A percentile compares a stretch with the other conserved stretches of the same genome.
Conservation (phyloP, 2,329 filamentous ascomycete species). For the Cladophialophora bantiana region DNA sequence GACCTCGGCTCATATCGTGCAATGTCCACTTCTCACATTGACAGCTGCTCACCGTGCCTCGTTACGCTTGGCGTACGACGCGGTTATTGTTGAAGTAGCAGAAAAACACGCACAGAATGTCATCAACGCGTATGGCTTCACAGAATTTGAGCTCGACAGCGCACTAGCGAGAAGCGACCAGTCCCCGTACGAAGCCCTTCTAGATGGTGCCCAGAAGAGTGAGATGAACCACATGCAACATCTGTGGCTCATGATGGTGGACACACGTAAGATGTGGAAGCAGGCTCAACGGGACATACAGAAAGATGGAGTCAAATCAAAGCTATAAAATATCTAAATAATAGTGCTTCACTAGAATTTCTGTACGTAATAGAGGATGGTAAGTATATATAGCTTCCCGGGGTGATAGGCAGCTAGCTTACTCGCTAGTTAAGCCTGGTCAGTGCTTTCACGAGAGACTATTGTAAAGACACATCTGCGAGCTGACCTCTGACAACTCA, state of each 20-base stretch:
- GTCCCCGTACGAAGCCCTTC: slow-evolving; percentile 41
- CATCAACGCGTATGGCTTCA: slow-evolving; percentile 41
- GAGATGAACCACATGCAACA: slow-evolving; percentile 41
- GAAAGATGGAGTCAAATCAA: neutral
- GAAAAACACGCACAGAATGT: slow-evolving; percentile 34
- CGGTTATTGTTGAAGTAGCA: slow-evolving; percentile 35
- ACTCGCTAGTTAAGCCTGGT: no score
- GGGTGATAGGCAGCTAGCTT: no score
- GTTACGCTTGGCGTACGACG: slow-evolving; percentile 29
- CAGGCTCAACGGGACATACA: neutral
- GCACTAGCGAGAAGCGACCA: slow-evolving; percentile 39
- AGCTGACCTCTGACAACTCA: no score
- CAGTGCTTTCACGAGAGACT: no score
- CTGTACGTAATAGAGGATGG: neutral
- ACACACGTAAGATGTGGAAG: slow-evolving; percentile 37
- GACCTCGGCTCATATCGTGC: slow-evolving; percentile 6
- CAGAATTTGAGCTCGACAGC: slow-evolving; percentile 42
- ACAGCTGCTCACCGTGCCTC: slow-evolving; percentile 7
- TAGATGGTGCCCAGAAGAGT: slow-evolving; percentile 39
- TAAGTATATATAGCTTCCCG: neutral
- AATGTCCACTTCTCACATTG: slow-evolving; percentile 25
- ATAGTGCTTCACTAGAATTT: neutral
- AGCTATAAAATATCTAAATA: neutral
- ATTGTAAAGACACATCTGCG: no score
- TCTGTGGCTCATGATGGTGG: slow-evolving; percentile 39